These are phyloP conservation scores for Tinospora cordifolia DNA, from an alignment of 164 flowering plant genomes.

Conservation along the genomic window DNA sequence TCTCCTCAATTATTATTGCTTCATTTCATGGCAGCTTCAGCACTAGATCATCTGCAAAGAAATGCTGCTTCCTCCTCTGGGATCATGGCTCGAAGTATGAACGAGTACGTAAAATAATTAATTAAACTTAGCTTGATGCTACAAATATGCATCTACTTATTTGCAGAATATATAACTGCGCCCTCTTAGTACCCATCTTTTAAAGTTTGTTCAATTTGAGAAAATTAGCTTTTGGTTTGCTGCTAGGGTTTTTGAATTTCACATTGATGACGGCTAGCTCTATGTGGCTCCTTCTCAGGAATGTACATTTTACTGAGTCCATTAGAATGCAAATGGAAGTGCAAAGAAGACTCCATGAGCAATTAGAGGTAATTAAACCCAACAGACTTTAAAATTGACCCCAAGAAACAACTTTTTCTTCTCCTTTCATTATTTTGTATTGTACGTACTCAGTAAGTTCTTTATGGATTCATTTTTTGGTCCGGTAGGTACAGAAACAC, in stretches of 20 bases:
- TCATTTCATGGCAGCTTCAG: constrained; percentile 39
- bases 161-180: too few relatives aligned
- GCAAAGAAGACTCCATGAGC: constrained; percentile 92
- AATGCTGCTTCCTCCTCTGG: constrained; percentile 67
- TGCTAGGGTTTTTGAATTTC: not conserved
- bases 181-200: not conserved
- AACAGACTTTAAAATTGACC: not conserved
- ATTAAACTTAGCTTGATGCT: too few relatives aligned
- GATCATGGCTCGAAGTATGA: constrained; percentile 62
- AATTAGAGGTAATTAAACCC: constrained; percentile 63
- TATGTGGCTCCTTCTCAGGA: constrained; percentile 24
- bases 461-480: not conserved
- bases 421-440: not conserved
- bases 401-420: not conserved
- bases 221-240: not conserved
- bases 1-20: not conserved
- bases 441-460: not conserved
- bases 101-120: constrained; percentile 51
- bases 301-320: constrained; percentile 49
- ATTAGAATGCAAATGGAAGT: constrained; percentile 97
- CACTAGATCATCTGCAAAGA: constrained; percentile 71
- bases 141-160: too few relatives aligned
- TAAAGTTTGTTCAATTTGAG: not conserved
- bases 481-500: constrained; percentile 75
- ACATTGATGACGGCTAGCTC: not conserved